phyloP scores from a whole-genome alignment of 2,329 filamentous ascomycete genomes.

The Fusarium sp. region DNA sequence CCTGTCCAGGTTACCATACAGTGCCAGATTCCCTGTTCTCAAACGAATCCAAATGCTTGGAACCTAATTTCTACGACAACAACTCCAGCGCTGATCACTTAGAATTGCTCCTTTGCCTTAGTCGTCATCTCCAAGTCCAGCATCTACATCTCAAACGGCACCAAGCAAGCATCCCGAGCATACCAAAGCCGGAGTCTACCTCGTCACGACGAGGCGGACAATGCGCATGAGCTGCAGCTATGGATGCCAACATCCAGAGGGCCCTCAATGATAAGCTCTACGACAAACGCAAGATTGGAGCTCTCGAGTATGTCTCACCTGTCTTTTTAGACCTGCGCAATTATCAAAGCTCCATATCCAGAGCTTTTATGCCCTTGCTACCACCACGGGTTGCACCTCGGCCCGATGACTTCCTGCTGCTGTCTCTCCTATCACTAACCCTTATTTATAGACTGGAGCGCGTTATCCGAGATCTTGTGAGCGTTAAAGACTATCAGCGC shows the following conservation, averaged over 20 bases:
- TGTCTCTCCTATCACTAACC: slow-evolving; percentile 13
- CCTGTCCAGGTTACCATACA: slow-evolving; percentile 26
- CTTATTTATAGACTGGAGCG: slow-evolving; percentile 76
- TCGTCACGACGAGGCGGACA: slow-evolving; percentile 32
- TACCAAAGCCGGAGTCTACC: background rate
- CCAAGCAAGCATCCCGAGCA: background rate
- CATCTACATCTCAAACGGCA: background rate
- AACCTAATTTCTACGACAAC: slow-evolving; percentile 32
- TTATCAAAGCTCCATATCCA: background rate
- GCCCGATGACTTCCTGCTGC: slow-evolving; percentile 6
- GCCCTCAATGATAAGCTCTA: slow-evolving; percentile 98
- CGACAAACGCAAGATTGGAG: slow-evolving; percentile 95
- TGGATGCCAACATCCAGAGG: slow-evolving; percentile 91
- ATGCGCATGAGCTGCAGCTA: slow-evolving; percentile 53
- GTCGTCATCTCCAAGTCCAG: background rate
- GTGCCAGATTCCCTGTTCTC: slow-evolving; percentile 28
- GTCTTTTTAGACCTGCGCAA: slow-evolving; percentile 5
- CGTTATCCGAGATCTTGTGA: slow-evolving; percentile 84
- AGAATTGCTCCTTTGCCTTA: background rate
- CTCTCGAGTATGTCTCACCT: slow-evolving; percentile 78
- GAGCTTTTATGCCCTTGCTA: background rate
- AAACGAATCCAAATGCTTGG: slow-evolving; percentile 34
- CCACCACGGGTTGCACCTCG: background rate
- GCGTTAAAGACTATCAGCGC: slow-evolving; percentile 77
- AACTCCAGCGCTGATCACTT: slow-evolving; percentile 6